Conservation (phyloP, 345 rosid genomes). For the Ceriops decandra region DNA sequence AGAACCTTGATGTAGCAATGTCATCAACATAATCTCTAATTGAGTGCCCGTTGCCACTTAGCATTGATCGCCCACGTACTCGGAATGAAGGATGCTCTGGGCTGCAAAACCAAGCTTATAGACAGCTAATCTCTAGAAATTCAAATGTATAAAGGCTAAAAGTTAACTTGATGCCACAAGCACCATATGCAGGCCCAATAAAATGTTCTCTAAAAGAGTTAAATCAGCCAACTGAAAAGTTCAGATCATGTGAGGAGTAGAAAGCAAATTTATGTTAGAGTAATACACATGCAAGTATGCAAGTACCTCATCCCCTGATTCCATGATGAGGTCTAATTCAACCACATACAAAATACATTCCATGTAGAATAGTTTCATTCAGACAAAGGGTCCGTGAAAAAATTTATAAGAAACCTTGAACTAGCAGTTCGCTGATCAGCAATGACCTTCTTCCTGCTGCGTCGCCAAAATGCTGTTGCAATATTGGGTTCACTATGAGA, state of each 20-base stretch:
- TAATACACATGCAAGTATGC: no score
- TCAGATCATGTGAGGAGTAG: neutral
- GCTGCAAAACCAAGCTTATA: constrained; percentile 42
- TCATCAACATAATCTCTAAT: constrained; percentile 59
- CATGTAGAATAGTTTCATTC: neutral
- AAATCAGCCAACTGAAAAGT: no score
- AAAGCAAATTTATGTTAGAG: no score
- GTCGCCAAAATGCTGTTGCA: constrained; percentile 79
- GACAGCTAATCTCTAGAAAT: neutral
- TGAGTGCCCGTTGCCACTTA: constrained; percentile 68
- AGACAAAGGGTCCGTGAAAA: constrained; percentile 8
- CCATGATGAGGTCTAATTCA: no score
- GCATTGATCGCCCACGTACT: constrained; percentile 69
- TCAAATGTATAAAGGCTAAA: neutral
- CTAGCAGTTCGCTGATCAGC: constrained; percentile 93
- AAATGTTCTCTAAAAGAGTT: no score
- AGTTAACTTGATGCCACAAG: neutral
- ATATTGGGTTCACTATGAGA: constrained; percentile 95
- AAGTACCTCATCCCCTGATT: no score
- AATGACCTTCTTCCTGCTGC: constrained; percentile 82
- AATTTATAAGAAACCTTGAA: constrained; percentile 64
- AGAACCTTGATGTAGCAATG: constrained; percentile 67
- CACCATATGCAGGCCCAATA: constrained; percentile 2
- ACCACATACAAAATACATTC: no score
- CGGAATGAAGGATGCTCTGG: constrained; percentile 88